These are phyloP conservation scores for Mercurialis annua DNA, from an alignment of 345 rosid genomes.

Conservation along the genomic window DNA sequence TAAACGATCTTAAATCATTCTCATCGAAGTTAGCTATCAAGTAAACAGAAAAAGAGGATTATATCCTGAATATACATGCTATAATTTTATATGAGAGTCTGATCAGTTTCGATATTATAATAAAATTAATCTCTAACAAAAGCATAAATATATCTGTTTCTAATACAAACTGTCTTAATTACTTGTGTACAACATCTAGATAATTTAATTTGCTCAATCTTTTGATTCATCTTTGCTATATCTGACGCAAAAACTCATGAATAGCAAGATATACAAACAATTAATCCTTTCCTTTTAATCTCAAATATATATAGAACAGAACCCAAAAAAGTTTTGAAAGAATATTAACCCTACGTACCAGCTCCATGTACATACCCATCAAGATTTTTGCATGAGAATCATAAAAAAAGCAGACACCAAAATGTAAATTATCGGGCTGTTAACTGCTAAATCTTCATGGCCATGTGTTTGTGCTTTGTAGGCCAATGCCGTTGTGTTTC, in stretches of 20 bases:
- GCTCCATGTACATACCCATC: neutral
- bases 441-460: constrained; percentile 31
- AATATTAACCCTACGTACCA: neutral
- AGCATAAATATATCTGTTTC: neutral
- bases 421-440: neutral
- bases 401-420: too few species aligned
- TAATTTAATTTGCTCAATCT: neutral
- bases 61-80: too few species aligned
- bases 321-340: neutral
- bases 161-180: neutral
- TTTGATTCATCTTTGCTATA: neutral
- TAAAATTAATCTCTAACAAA: neutral
- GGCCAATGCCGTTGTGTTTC: constrained; percentile 50
- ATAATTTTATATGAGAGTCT: too few species aligned
- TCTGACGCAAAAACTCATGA: neutral
- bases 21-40: too few species aligned
- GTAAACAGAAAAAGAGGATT: neutral
- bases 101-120: too few species aligned
- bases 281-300: neutral
- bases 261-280: neutral
- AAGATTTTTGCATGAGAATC: constrained; percentile 1
- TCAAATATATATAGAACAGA: neutral
- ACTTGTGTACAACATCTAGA: neutral
- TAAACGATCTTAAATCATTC: too few species aligned
- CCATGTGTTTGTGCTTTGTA: constrained; percentile 32